These are phyloP conservation scores for Metarhizium robertsii DNA, from an alignment of 2,329 filamentous ascomycete genomes.

Conservation along the genomic window DNA sequence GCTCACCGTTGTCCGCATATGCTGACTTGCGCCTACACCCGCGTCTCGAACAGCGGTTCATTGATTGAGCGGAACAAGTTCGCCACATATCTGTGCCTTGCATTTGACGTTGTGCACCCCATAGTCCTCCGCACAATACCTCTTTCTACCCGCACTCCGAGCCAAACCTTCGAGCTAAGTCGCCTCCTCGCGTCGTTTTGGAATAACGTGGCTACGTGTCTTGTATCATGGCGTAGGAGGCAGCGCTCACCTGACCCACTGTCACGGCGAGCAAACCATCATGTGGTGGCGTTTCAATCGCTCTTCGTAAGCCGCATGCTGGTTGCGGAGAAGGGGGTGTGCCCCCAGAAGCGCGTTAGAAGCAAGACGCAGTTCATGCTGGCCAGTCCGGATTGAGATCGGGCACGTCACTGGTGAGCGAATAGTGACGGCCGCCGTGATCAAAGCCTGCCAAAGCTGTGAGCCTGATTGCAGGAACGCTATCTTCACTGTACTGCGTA, in stretches of 20 bases:
- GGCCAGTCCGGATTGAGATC: not conserved
- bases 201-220: not conserved
- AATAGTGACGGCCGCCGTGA: not conserved
- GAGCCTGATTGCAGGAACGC: not conserved
- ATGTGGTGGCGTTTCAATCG: slow-evolving; percentile 17
- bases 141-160: not conserved
- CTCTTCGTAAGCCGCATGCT: not conserved
- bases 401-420: slow-evolving; percentile 1
- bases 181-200: not conserved
- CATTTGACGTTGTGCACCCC: not conserved
- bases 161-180: not conserved
- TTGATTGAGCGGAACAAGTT: not conserved
- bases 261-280: slow-evolving; percentile 16
- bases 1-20: not conserved
- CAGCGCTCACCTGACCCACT: slow-evolving; percentile 19
- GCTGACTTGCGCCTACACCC: too few relatives aligned
- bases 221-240: slow-evolving; percentile 16
- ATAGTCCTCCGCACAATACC: not conserved
- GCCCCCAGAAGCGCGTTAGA: not conserved
- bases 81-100: not conserved
- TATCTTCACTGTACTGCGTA: not conserved
- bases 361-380: not conserved
- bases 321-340: not conserved
- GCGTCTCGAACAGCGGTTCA: not conserved
- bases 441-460: not conserved